Evolutionary conservation across 768 basidiomycete genomes (phyloP), one percentile per base, ranked within the genome.

Genomic region (Xerocomellus chrysenteron): DNA sequence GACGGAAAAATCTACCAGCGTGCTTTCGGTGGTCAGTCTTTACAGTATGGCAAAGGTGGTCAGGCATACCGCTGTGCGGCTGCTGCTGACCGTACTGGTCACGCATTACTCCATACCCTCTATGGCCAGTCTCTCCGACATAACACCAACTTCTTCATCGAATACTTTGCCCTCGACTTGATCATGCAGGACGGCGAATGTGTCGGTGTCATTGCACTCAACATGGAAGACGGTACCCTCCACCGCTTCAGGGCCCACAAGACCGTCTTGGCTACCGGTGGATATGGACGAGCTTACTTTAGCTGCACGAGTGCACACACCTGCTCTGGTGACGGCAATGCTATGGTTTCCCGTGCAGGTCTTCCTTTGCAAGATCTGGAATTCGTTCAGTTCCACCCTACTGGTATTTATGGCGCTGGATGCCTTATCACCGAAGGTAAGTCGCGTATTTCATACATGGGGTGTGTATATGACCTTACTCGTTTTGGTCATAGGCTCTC

Each of bases 371-470:
- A 98, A 77, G 97, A 99, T 76, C 74, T 90, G 58, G 97, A 99
- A 75, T 99, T 99, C 71, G 95, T 98, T n/a, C 97, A 99, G 73
- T 99, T 99, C 92, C 97, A 98, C 74, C 97, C 97, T 3, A 98
- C 97, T 45, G 97, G 97, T 75, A 98, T 99, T 68, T 99, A 98
- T 71, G 97, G 97, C 63, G 96, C 97, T 65, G 97, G 97, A 47
- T 99, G 97, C 76, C 82, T 99, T 63, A 99, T 99, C 71, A 98
- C 96, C 13, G 96, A 98, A 81, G 95, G 94, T 91, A 59, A 52
- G 75, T 67, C 24, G 35, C 5, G 28, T 26, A 32, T 21, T 35
- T 44, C 26, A 50, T 48, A 17, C 48, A 41, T 12, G 21, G 55
- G 26, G 54, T 30, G 50, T 48, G 35, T 35, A 35, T 28, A 32